Evolutionary conservation across 78 protist genomes (phyloP).

Genomic region (Dictyostelium discoideum): dicty_2.7 NC_007089.4:1150501-1151000

Average conservation of each 20-base stretch:
- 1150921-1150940: background rate
- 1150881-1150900: background rate
- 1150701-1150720: too few relatives aligned
- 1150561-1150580: conserved; percentile 58
- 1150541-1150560: conserved; percentile 59
- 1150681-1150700: too few relatives aligned
- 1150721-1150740: too few relatives aligned
- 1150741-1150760: background rate
- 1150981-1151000: conserved; percentile 43
- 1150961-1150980: background rate
- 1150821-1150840: conserved; percentile 75
- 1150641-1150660: too few relatives aligned
- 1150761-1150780: conserved; percentile 67
- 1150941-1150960: too few relatives aligned
- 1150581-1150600: background rate
- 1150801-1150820: conserved; percentile 72
- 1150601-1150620: background rate
- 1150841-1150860: conserved; percentile 68
- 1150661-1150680: too few relatives aligned
- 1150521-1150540: conserved; percentile 62
- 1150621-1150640: background rate
- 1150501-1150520: conserved; percentile 8
- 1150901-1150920: background rate
- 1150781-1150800: conserved; percentile 24
- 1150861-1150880: conserved; percentile 58